Base-by-base conservation (phyloP, 2,329 filamentous ascomycete genomes). In the Colletotrichum somersetense region DNA sequence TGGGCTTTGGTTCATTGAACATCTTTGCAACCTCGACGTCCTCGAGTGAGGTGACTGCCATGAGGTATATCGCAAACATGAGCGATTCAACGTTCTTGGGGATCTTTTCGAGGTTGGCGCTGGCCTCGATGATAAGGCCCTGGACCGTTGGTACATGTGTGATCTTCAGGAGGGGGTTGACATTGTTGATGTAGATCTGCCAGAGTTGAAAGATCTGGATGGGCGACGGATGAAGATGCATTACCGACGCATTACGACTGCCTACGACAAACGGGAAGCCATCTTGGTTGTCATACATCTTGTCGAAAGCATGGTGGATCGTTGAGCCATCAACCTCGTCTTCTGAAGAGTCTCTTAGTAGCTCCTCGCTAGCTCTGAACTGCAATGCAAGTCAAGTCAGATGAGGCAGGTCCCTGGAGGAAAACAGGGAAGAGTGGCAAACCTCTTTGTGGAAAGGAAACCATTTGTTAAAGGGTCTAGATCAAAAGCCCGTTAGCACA, bases 111-210 rank as follows among this genome's bases (percentile, higher is more conserved):
- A 89, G 78, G 64, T 89, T 85, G 3, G 87, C 85, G 46, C 86
- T 87, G 10, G 90, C 90, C 69, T 91, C 88, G 62, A 93, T 87
- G 50, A 93, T 87, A 64, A 87, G 87, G n/a, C 82, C 83, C 77
- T 93, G 91, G 1, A 93, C 81, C 1, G 87, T 92, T 0, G 91
- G 90, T 0, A 89, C 87, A 76, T 93, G 91, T 0, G 89, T 91
- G 67, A 93, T 84, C 76, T 92, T 93, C 58, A 92, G 83, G 7
- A 94, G 78, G 0, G 91, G 90, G 75, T 93, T 90, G 75, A 93
- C 88, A 75, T 92, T 92, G 74, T 90, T 88, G 53, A 93, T 85
- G 77, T 92, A 93, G 20, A 89, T 85, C 79, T 93, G 91, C 91
- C 91, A 93, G 23, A 91, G 82, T 74, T 89, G 86, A 71, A 91